Conservation (phyloP, 2,329 filamentous ascomycete genomes). For the Lachnum nothofagi region DNA sequence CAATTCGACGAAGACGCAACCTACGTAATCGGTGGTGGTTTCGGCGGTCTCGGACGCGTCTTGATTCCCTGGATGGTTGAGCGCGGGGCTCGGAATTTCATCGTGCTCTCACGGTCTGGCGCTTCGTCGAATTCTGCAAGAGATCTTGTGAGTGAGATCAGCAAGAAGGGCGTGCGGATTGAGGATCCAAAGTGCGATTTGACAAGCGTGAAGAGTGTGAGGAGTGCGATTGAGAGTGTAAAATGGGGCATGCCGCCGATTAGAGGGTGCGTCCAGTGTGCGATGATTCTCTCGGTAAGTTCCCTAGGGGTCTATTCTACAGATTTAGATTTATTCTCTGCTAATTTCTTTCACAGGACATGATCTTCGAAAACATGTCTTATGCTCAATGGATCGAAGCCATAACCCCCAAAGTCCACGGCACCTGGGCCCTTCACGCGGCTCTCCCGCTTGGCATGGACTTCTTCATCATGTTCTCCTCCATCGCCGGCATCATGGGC, state of each 20-base stretch:
- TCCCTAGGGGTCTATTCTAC: neutral
- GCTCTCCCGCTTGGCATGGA: conserved; percentile 22
- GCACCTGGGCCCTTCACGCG: neutral
- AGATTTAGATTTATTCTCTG: too few relatives aligned
- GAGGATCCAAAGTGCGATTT: too few relatives aligned
- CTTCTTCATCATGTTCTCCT: conserved; percentile 34
- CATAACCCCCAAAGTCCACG: conserved; percentile 32
- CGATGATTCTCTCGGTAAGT: neutral
- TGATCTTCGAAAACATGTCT: conserved; percentile 34
- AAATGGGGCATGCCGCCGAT: neutral
- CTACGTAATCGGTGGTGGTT: conserved; percentile 5
- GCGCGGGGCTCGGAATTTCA: conserved; percentile 35
- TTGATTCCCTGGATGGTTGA: conserved; percentile 6
- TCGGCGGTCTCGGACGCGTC: conserved; percentile 3
- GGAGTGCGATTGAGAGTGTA: too few relatives aligned
- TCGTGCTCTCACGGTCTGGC: conserved; percentile 34
- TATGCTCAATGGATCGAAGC: conserved; percentile 32
- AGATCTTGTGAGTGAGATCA: too few relatives aligned
- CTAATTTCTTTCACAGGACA: conserved; percentile 22
- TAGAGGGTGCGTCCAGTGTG: neutral
- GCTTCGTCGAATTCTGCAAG: too few relatives aligned
- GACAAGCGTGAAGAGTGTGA: too few relatives aligned
- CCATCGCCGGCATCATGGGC: conserved; percentile 28
- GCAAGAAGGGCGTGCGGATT: too few relatives aligned
- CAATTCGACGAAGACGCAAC: neutral